phyloP scores from a whole-genome alignment of 306 rosid species.

The Prunus dulcis region DNA sequence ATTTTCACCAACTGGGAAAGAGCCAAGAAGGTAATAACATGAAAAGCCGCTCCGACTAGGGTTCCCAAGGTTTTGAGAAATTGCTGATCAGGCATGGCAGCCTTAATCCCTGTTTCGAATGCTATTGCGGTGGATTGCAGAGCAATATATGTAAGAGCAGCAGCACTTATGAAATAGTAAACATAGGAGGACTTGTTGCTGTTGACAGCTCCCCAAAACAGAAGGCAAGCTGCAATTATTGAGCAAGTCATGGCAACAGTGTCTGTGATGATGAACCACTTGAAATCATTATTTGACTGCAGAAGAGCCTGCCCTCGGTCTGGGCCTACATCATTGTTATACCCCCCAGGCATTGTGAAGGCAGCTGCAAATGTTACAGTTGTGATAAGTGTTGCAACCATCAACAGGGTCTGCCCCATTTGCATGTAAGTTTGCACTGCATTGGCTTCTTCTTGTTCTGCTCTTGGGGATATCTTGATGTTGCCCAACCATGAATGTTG shows the following conservation, averaged over 20 bases:
- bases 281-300: not conserved
- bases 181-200: not conserved
- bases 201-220: not conserved
- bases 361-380: conserved; percentile 5
- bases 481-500: not conserved
- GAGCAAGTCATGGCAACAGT: not conserved
- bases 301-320: not conserved
- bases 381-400: conserved; percentile 2
- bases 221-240: conserved; percentile 1
- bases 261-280: not conserved
- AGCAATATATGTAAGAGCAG: not conserved
- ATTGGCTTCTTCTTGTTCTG: not conserved
- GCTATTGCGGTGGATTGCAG: not conserved
- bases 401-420: conserved; percentile 5
- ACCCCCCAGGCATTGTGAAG: conserved; percentile 7
- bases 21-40: not conserved
- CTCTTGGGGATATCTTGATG: not conserved
- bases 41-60: not conserved
- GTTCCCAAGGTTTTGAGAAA: not conserved
- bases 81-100: not conserved
- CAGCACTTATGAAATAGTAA: not conserved
- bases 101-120: not conserved
- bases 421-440: not conserved
- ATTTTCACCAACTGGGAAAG: not conserved
- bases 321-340: not conserved